These are phyloP conservation scores for Rhizopogon sp. DNA, from an alignment of 768 basidiomycete species.

Conservation along the genomic window DNA sequence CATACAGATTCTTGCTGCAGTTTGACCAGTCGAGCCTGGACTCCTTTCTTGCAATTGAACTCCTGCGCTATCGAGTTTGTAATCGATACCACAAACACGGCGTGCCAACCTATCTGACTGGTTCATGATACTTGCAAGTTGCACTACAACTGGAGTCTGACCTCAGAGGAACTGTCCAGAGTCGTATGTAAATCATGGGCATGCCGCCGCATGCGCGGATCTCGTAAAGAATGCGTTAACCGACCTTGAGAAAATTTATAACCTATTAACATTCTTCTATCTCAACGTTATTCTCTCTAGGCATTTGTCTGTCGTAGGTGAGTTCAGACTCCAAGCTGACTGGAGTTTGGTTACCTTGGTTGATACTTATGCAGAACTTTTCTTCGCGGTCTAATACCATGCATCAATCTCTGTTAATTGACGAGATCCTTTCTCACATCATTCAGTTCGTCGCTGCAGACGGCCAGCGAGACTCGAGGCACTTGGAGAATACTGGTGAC, in stretches of 20 bases:
- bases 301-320: background rate
- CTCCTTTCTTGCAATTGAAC: too few species aligned
- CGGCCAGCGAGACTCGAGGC: conserved; percentile 10
- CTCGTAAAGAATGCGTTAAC: background rate
- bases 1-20: too few species aligned
- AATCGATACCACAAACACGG: too few species aligned
- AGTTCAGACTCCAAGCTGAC: background rate
- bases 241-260: background rate
- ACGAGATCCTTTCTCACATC: conserved; percentile 21
- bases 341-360: background rate
- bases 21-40: too few species aligned
- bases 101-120: too few species aligned
- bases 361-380: background rate
- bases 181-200: too few species aligned
- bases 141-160: too few species aligned
- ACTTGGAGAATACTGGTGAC: conserved; percentile 15
- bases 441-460: conserved; percentile 20
- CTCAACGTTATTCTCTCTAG: background rate
- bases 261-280: background rate
- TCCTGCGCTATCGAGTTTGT: too few species aligned
- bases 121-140: too few species aligned
- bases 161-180: too few species aligned
- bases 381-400: conserved; percentile 5
- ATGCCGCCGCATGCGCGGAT: too few species aligned
- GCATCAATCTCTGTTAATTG: conserved; percentile 25